Conservation (phyloP, 1,139 yeast genomes). For the Suhomyces bribrorum region DNA sequence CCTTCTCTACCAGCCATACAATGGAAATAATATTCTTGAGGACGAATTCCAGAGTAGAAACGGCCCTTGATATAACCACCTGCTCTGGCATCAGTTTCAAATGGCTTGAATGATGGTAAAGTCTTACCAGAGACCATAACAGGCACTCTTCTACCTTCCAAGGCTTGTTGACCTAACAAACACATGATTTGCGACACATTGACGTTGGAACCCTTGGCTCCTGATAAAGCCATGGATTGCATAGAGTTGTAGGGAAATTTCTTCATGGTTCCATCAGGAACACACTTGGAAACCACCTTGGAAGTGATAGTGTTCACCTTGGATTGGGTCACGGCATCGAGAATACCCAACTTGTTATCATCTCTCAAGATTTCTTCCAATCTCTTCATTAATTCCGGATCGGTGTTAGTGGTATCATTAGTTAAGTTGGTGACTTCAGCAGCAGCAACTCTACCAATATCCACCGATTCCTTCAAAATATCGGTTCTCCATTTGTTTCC, state of each 20-base stretch:
- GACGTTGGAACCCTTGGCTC: slow-evolving; percentile 98
- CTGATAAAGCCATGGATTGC: slow-evolving; percentile 99
- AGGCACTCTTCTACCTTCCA: slow-evolving; percentile 99
- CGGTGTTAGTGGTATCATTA: slow-evolving; percentile 49
- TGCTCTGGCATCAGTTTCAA: slow-evolving; percentile 95
- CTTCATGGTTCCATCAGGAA: slow-evolving; percentile 95
- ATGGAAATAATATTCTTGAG: slow-evolving; percentile 99
- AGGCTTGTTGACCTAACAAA: slow-evolving; percentile 96
- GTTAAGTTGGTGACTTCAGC: slow-evolving; percentile 89
- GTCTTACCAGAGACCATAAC: slow-evolving; percentile 99
- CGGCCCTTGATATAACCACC: slow-evolving; percentile 98
- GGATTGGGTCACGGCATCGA: slow-evolving; percentile 95
- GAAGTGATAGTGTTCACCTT: slow-evolving; percentile 92
- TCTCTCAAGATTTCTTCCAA: slow-evolving; percentile 94
- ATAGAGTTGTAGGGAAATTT: slow-evolving; percentile 93
- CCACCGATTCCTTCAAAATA: slow-evolving; percentile 72
- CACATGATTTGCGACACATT: slow-evolving; percentile 99
- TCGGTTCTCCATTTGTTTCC: slow-evolving; percentile 91
- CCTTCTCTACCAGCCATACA: slow-evolving; percentile 99
- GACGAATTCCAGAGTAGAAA: slow-evolving; percentile 96
- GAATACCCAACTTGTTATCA: slow-evolving; percentile 84
- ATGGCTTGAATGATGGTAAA: slow-evolving; percentile 93
- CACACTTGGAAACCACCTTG: slow-evolving; percentile 89
- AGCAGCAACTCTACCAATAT: slow-evolving; percentile 89
- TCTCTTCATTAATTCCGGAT: slow-evolving; percentile 81